Evolutionary conservation across 495 filamentous ascomycete genomes (phyloP).

Genomic region (Podospora bellae-mahoneyi): DNA sequence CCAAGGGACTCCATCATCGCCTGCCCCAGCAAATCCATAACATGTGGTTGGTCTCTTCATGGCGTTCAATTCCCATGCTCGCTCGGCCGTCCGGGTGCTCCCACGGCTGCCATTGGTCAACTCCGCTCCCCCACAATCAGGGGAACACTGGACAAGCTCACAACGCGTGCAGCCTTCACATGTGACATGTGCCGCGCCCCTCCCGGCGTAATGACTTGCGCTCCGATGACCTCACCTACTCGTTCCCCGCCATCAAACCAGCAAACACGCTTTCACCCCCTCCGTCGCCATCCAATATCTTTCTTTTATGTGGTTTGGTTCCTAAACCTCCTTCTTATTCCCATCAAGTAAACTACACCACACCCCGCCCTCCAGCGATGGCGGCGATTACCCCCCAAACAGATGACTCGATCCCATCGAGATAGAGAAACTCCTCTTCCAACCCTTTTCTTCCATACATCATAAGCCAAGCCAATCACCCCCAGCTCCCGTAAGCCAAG

Average conservation of each 20-base stretch:
- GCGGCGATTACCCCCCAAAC: not conserved
- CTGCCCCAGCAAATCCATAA: not conserved
- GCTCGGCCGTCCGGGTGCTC: not conserved
- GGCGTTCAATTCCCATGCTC: not conserved
- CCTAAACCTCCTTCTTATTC: not conserved
- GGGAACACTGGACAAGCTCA: not conserved
- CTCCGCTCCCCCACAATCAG: not conserved
- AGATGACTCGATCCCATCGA: not conserved
- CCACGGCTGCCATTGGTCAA: not conserved
- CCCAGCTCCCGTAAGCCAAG: not conserved
- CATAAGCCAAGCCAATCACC: not conserved
- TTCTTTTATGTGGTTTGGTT: not conserved
- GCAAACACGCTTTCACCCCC: not conserved
- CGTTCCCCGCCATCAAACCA: conserved; percentile 10
- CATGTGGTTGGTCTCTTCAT: not conserved
- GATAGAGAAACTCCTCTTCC: not conserved
- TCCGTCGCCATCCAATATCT: not conserved
- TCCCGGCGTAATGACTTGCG: not conserved
- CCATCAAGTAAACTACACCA: not conserved
- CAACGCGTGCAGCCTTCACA: conserved; percentile 2
- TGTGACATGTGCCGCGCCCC: conserved; percentile 16
- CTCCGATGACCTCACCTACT: not conserved
- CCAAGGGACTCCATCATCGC: not conserved
- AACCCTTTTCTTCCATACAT: not conserved
- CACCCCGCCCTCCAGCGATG: not conserved